These are phyloP conservation scores for Hygrocybe coccinea DNA, from an alignment of 768 basidiomycete species.

Conservation along the genomic window DNA sequence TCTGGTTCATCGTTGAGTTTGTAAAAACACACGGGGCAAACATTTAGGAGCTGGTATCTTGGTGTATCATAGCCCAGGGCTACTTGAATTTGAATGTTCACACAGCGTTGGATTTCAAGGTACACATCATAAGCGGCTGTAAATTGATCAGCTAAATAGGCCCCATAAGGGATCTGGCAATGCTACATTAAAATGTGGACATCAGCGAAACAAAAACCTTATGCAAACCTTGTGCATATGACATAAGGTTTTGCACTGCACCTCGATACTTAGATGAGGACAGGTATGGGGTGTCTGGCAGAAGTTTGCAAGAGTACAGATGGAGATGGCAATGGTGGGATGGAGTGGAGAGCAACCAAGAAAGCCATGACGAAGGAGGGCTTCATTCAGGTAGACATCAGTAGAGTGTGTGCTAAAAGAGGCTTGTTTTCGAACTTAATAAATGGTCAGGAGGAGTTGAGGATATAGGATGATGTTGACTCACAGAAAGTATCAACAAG, in stretches of 20 bases:
- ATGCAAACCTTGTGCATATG: constrained; percentile 25
- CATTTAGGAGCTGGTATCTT: constrained; percentile 23
- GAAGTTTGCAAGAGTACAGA: constrained; percentile 21
- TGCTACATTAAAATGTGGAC: neutral
- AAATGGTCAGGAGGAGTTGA: neutral
- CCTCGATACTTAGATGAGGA: constrained; percentile 24
- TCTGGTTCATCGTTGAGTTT: constrained; percentile 5
- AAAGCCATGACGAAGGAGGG: constrained; percentile 20
- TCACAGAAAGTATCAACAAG: neutral
- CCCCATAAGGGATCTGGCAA: constrained; percentile 12
- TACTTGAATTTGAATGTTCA: constrained; percentile 12
- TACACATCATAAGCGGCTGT: constrained; percentile 25
- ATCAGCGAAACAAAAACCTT: neutral
- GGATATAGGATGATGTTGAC: neutral
- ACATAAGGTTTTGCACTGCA: constrained; percentile 26
- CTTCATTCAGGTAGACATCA: neutral
- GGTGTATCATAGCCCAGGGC: constrained; percentile 20
- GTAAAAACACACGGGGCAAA: constrained; percentile 28
- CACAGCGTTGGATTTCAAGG: constrained; percentile 9
- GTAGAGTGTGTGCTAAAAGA: neutral
- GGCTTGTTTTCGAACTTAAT: neutral
- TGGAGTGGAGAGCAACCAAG: constrained; percentile 22
- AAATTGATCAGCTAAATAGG: constrained; percentile 20
- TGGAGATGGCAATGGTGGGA: constrained; percentile 18
- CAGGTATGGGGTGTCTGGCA: constrained; percentile 15